Percentiles rank a stretch among this genome's conserved stretches.
Evolutionary conservation across 2,329 filamentous ascomycete species (phyloP).

Genomic region (Aspergillus unguis): DNA sequence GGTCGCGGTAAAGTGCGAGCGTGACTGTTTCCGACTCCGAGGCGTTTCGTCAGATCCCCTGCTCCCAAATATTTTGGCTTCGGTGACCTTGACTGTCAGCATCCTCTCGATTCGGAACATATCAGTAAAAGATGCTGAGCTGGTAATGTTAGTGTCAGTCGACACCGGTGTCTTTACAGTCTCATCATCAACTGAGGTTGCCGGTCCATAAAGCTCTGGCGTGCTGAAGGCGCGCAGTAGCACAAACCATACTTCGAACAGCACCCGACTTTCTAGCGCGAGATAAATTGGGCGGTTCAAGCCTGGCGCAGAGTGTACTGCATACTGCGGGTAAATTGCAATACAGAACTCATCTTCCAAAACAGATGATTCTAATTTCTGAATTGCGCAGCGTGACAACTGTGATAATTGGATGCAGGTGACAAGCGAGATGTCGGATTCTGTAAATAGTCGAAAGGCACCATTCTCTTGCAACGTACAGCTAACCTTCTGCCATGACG

Average conservation of each 20-base stretch:
- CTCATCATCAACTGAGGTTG: conserved; percentile 43
- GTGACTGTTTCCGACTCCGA: conserved; percentile 34
- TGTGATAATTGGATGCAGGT: conserved; percentile 84
- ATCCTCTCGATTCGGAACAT: conserved; percentile 66
- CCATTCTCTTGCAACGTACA: conserved; percentile 94
- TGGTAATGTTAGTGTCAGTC: conserved; percentile 24
- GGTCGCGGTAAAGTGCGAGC: conserved; percentile 27
- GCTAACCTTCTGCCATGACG: conserved; percentile 83
- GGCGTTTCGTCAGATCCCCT: conserved; percentile 31
- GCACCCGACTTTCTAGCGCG: conserved; percentile 75
- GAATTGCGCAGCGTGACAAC: conserved; percentile 82
- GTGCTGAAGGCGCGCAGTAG: conserved; percentile 86
- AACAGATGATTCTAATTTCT: conserved; percentile 85
- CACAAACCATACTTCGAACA: conserved; percentile 98
- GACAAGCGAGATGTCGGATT: conserved; percentile 75
- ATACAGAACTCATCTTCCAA: conserved; percentile 91
- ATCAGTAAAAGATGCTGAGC: conserved; percentile 45
- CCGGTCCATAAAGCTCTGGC: conserved; percentile 80
- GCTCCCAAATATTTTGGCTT: conserved; percentile 54
- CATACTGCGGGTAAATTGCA: conserved; percentile 91
- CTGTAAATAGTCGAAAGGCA: conserved; percentile 84
- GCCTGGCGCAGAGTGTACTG: conserved; percentile 67
- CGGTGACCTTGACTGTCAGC: conserved; percentile 58
- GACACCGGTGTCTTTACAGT: conserved; percentile 33
- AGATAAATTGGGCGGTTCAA: conserved; percentile 87